Base-by-base conservation (phyloP, 495 filamentous ascomycete species). In the Penicillium subrubescens region DNA sequence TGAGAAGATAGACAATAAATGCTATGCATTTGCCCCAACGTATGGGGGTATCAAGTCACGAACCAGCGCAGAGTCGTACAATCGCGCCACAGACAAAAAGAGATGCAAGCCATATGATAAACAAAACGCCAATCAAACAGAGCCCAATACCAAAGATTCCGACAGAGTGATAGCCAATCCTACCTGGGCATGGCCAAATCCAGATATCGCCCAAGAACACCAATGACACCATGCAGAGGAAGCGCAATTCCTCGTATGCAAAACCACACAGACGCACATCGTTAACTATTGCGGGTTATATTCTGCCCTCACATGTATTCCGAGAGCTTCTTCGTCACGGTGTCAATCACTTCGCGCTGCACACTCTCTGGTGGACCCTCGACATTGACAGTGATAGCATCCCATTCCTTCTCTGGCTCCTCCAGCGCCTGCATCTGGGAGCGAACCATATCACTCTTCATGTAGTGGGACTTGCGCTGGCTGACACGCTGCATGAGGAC, bases 401-500 rank as follows among this genome's bases (percentile, higher is more conserved):
- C 95, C 69, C 83, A 86, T 80, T 99, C 96, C 37, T 88, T 87
- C 61, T 81, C 69, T 0, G 96, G 96, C 69, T 90, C 87, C 77
- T 99, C 93, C 19, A 99, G 84, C 55, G 87, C 88, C 61, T 88
- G 84, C 67, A 97, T 88, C 73, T 99, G 96, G 73, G 90, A 94
- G 59, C 90, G 89, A n/a, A 99, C 93, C 96, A 99, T 99, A 58
- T 88, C 86, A 63, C 91, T 90, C 75, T 96, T 96, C 95, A 99
- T 98, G 77, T 95, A 99, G 73, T 99, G 96, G 54, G 87, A 86
- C 78, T 93, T 74, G 66, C 94, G 86, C 27, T 82, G 81, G 21
- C 79, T 77, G 19, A 98, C 94, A 1, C 96, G 86, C 67, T 87
- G 79, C 50, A 96, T 79, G 34, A 97, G 85, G 23, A 89, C 79